Percentiles rank a stretch among this genome's conserved stretches.
Evolutionary conservation across 805 yeast species (phyloP).

Genomic region (Candida endomychidarum): DNA sequence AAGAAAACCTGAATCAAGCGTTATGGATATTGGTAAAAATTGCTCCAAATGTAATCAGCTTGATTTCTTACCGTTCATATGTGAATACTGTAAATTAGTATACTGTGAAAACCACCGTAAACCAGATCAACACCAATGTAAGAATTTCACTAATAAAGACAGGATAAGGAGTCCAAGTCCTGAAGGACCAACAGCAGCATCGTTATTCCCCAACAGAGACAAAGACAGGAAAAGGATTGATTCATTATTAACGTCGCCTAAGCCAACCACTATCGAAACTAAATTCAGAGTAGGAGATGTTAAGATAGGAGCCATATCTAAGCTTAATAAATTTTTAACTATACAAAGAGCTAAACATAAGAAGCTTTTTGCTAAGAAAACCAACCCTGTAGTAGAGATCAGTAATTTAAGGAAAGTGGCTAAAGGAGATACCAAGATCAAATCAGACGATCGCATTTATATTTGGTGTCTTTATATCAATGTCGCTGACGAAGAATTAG

Average conservation of each 20-base stretch:
- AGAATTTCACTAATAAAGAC: slow-evolving; percentile 14
- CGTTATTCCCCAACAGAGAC: slow-evolving; percentile 54
- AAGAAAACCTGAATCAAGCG: slow-evolving; percentile 8
- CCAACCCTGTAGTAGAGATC: slow-evolving; percentile 22
- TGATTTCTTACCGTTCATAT: slow-evolving; percentile 59
- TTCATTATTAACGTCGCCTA: slow-evolving; percentile 18
- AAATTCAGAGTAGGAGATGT: slow-evolving; percentile 30
- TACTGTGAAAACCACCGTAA: slow-evolving; percentile 54
- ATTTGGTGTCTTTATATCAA: slow-evolving; percentile 46
- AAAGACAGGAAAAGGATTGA: slow-evolving; percentile 39
- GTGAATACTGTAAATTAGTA: slow-evolving; percentile 46
- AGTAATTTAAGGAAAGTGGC: slow-evolving; percentile 43
- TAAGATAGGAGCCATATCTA: slow-evolving; percentile 25
- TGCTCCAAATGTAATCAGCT: slow-evolving; percentile 52
- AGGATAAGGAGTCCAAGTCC: slow-evolving; percentile 11
- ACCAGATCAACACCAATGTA: slow-evolving; percentile 33
- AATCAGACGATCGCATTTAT: slow-evolving; percentile 46
- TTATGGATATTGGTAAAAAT: slow-evolving; percentile 59
- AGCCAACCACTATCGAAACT: slow-evolving; percentile 27
- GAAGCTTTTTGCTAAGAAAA: slow-evolving; percentile 3
- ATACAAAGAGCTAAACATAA: slow-evolving; percentile 20
- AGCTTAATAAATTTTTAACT: slow-evolving; percentile 27
- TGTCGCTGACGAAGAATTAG: slow-evolving; percentile 25
- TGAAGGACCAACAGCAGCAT: slow-evolving; percentile 32
- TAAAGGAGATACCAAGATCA: slow-evolving; percentile 50